These are phyloP conservation scores for Pichiaceae sp. DNA, from an alignment of 1,139 yeast genomes.

Conservation along the genomic window DNA sequence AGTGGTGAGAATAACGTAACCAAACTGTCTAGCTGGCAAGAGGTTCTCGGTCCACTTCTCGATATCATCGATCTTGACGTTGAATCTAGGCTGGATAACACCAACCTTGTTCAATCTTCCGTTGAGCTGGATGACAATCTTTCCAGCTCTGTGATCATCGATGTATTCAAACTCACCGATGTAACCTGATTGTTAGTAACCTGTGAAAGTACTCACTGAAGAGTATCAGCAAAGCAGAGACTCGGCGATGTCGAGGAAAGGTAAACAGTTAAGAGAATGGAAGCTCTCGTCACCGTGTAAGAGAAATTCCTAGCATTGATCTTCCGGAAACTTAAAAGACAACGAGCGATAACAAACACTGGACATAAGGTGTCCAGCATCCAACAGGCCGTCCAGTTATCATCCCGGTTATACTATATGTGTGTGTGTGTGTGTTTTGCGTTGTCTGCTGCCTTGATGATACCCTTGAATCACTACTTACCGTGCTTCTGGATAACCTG, in stretches of 20 bases:
- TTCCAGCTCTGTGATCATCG: conserved; percentile 99
- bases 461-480: conserved; percentile 26
- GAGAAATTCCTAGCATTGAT: conserved; percentile 60
- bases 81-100: conserved; percentile 97
- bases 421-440: too few relatives aligned
- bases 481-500: conserved; percentile 97
- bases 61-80: conserved; percentile 85
- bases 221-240: too few relatives aligned
- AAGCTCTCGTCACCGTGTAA: conserved; percentile 54
- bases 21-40: conserved; percentile 98
- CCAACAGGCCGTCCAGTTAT: conserved; percentile 96
- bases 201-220: conserved; percentile 1
- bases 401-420: conserved; percentile 62
- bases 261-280: conserved; percentile 43
- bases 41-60: conserved; percentile 98
- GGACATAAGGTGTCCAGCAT: neutral
- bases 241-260: conserved; percentile 75
- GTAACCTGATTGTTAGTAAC: conserved; percentile 43
- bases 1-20: conserved; percentile 93
- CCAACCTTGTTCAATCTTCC: conserved; percentile 99
- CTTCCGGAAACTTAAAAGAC: conserved; percentile 97
- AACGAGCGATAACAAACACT: conserved; percentile 68
- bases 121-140: conserved; percentile 91
- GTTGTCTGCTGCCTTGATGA: neutral
- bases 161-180: conserved; percentile 98